Base-by-base conservation (phyloP, 1,139 yeast genomes). In the Starmera stellimalicola region DNA sequence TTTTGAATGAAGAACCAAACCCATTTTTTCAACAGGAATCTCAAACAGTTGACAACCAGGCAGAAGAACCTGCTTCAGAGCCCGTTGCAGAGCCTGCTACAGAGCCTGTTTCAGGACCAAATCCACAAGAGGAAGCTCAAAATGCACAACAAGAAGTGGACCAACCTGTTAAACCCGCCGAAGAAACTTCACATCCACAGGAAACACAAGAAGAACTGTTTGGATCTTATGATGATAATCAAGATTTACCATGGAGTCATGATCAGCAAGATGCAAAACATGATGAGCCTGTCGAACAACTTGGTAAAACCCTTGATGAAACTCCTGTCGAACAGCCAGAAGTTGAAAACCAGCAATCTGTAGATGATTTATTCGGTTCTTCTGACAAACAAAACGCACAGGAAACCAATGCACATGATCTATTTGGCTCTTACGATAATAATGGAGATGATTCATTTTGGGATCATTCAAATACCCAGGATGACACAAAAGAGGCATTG, bases 131-230 rank as follows among this genome's bases (percentile, higher is more conserved):
- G 16, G 17, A 14, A 14, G 17, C 28, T 7, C 17, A 4, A 6
- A 12, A 6, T 26, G 6, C 17, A 7, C 15, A 29, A 9, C 26
- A 29, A 19, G 10, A 19, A 6, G 9, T 27, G 6, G 18, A 29
- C 14, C 15, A 11, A 4, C 28, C 12, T 16, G 19, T 12, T 7
- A n/a, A 15, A 26, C 18, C 8, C 16, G n/a, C 16, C 7, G 27
- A 12, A 12, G 5, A n/a, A 2, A 25, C 16, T 25, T 14, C 12
- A 25, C 5, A 11, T 22, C 24, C 10, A 8, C 25, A 22, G 12
- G 25, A 22, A 22, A 14, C 2, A n/a, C 25, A 22, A 22, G 6
- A 22, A 8, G 34, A 28, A 6, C 23, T 33, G 9, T 32, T 31
- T 29, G 37, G 25, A 6, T 14, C 26, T 12, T 15, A 32, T 2